Evolutionary conservation across 768 basidiomycete genomes (phyloP), one percentile per base, ranked within the genome.

Genomic region (Amanita phalloides): DNA sequence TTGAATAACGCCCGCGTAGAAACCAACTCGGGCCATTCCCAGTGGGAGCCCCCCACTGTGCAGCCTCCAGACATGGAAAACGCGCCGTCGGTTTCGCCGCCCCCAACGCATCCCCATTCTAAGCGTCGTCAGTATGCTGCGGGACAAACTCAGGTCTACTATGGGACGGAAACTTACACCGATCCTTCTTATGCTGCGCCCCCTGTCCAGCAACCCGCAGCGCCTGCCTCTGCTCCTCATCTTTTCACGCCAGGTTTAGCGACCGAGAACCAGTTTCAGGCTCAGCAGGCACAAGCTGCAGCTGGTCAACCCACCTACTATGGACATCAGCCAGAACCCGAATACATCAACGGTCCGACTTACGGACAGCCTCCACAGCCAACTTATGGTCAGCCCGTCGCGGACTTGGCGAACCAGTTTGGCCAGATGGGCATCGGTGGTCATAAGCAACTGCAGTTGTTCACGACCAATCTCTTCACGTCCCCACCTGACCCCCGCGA

Each of bases 41-140:
- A 96, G 62, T 96, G 94, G 94, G 94, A 96, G 49, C 75, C 76
- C 32, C 91, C 90, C 3, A 66, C 73, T 3, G 62, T 67, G 10
- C 64, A 68, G 38, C 63, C 60, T 13, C 63, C 61, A 48, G 60
- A 65, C 49, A 58, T 66, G 49, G 71, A 77, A 42, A 66, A 73
- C 14, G 66, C 68, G 7, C 68, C 70, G 4, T 61, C 70, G 17
- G 68, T 69, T 11, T 70, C 75, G 3, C 66, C 69, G 20, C 73
- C 78, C 28, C 73, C 78, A 23, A 68, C 72, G 13, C 65, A 68
- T 17, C 17, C 17, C 26, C 73, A 77, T 56, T 51, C 71, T 49
- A 86, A 90, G 68, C 85, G 90, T 58, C 84, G 94, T 42, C 92
- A 95, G 66, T 97, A 97, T 64, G 94, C 94, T 45, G 82, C 90